phyloP scores from a whole-genome alignment of 108 stramenopile species.

The Schizochytrium sp. region DNA sequence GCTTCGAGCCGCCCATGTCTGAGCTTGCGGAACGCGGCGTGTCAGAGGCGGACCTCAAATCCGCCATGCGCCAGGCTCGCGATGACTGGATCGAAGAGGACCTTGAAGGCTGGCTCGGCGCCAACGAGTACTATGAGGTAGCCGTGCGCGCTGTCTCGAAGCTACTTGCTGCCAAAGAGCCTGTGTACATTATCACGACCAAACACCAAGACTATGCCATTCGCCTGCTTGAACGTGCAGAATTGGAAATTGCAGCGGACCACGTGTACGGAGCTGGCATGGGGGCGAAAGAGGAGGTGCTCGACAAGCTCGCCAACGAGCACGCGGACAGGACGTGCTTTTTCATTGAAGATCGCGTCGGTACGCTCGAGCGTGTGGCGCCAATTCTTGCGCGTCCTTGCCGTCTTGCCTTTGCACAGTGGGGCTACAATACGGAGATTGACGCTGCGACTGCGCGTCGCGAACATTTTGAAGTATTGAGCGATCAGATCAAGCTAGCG shows the following conservation, averaged over 20 bases:
- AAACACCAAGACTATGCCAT: background rate
- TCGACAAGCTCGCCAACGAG: background rate
- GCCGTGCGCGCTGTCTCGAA: background rate
- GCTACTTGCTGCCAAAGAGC: background rate
- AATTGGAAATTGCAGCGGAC: background rate
- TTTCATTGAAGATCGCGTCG: background rate
- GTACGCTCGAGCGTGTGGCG: background rate
- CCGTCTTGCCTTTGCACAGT: background rate
- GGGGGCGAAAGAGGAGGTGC: background rate
- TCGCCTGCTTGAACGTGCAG: background rate
- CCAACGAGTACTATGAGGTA: background rate
- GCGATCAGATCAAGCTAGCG: background rate
- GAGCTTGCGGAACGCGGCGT: background rate
- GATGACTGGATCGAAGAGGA: background rate
- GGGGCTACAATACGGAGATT: background rate
- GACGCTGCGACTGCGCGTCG: background rate
- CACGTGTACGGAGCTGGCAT: background rate
- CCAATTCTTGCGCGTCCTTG: background rate
- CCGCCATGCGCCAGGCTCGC: background rate
- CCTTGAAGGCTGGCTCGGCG: background rate
- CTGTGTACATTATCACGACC: slow-evolving; percentile 4
- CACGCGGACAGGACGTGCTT: background rate
- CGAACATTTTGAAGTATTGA: background rate
- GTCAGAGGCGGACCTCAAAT: background rate
- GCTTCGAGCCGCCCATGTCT: background rate